Conservation (phyloP, 2,329 filamentous ascomycete species). For the Dactylellina leptospora region DNA sequence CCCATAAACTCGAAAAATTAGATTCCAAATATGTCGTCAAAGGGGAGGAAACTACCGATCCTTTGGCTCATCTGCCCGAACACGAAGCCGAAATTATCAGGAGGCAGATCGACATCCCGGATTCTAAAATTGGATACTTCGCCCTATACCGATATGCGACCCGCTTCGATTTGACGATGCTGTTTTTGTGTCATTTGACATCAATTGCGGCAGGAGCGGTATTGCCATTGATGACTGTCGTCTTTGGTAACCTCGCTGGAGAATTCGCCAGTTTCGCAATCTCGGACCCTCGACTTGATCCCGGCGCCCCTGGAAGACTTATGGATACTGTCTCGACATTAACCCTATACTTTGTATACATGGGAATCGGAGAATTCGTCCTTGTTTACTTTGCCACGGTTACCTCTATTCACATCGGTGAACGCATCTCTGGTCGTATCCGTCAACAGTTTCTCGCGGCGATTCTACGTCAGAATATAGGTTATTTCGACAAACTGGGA, state of each 20-base stretch:
- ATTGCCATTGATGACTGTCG: slow-evolving; percentile 79
- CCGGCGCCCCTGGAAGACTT: slow-evolving; percentile 21
- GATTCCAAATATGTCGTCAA: slow-evolving; percentile 58
- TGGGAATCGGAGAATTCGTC: slow-evolving; percentile 81
- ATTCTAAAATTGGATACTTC: slow-evolving; percentile 71
- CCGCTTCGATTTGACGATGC: slow-evolving; percentile 71
- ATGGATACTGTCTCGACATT: slow-evolving; percentile 60
- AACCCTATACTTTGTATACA: slow-evolving; percentile 80
- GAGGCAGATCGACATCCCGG: slow-evolving; percentile 72
- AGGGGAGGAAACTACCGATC: slow-evolving; percentile 63
- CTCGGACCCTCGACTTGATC: slow-evolving; percentile 8
- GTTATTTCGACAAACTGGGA: slow-evolving; percentile 90
- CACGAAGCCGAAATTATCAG: slow-evolving; percentile 74
- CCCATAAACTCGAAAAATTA: slow-evolving; percentile 43
- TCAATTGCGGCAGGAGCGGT: slow-evolving; percentile 78
- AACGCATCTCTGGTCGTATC: slow-evolving; percentile 80
- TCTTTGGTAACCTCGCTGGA: slow-evolving; percentile 80
- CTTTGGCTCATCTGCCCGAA: slow-evolving; percentile 70
- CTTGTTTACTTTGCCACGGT: slow-evolving; percentile 82
- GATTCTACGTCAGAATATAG: slow-evolving; percentile 87
- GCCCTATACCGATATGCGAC: slow-evolving; percentile 77
- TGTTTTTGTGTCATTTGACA: slow-evolving; percentile 69
- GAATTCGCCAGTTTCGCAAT: slow-evolving; percentile 71
- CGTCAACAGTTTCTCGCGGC: slow-evolving; percentile 83
- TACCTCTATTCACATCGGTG: slow-evolving; percentile 87